phyloP scores from a whole-genome alignment of 495 filamentous ascomycete species.

The Neurospora sublineolata region DNA sequence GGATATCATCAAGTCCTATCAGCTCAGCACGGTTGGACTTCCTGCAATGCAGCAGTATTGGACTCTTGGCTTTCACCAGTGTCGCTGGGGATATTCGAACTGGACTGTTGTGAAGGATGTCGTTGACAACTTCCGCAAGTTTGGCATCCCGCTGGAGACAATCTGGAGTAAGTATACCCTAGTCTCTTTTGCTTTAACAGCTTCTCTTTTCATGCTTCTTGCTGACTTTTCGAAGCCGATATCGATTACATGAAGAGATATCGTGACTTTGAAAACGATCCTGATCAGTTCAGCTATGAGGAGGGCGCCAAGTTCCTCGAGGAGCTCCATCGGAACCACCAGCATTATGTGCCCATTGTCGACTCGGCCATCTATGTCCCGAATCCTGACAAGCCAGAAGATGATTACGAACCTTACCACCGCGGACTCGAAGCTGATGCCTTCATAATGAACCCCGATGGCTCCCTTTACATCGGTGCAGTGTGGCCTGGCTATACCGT shows the following conservation, averaged over 20 bases:
- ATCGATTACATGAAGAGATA: slow-evolving; percentile 71
- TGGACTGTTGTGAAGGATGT: slow-evolving; percentile 65
- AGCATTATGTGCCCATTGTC: slow-evolving; percentile 77
- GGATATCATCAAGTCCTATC: slow-evolving; percentile 60
- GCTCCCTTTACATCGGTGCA: slow-evolving; percentile 60
- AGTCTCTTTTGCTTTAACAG: neutral
- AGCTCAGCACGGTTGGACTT: slow-evolving; percentile 53
- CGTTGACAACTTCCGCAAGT: slow-evolving; percentile 59
- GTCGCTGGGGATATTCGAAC: slow-evolving; percentile 71
- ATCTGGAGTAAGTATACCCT: slow-evolving; percentile 45
- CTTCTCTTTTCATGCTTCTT: slow-evolving; percentile 30
- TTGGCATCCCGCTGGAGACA: slow-evolving; percentile 69
- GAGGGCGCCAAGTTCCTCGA: slow-evolving; percentile 56
- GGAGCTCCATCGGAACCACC: slow-evolving; percentile 51
- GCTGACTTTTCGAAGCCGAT: slow-evolving; percentile 47
- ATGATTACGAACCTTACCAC: slow-evolving; percentile 58
- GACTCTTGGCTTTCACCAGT: slow-evolving; percentile 78
- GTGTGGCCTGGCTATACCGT: slow-evolving; percentile 81
- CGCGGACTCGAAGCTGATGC: slow-evolving; percentile 52
- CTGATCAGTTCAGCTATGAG: slow-evolving; percentile 49
- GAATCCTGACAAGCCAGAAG: slow-evolving; percentile 57
- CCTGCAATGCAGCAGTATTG: slow-evolving; percentile 85
- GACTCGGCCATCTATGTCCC: slow-evolving; percentile 73
- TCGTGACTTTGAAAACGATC: slow-evolving; percentile 65
- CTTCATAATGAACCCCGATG: slow-evolving; percentile 60